Evolutionary conservation across 805 yeast species (phyloP).

Genomic region (Sugiyamaella chiloensis): DNA sequence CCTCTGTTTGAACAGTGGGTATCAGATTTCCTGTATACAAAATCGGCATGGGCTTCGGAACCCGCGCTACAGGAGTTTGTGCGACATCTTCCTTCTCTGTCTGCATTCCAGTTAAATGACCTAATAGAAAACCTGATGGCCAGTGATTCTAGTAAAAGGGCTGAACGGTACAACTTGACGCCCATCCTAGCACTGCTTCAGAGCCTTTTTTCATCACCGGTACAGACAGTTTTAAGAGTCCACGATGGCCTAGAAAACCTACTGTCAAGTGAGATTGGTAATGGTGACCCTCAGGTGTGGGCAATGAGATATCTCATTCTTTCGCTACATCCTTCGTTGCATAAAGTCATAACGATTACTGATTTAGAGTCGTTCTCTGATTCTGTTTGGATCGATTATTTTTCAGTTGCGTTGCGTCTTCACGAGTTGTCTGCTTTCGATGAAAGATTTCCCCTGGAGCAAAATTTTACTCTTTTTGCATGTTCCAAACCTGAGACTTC

Average conservation of each 20-base stretch:
- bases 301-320: constrained; percentile 14
- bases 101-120: background rate
- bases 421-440: constrained; percentile 11
- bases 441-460: constrained; percentile 7
- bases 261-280: background rate
- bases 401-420: constrained; percentile 14
- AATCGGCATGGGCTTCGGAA: background rate
- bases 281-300: constrained; percentile 8
- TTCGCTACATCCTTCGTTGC: constrained; percentile 10
- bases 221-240: background rate
- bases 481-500: background rate
- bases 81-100: background rate
- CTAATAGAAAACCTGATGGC: background rate
- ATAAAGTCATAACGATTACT: background rate
- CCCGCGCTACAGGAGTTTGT: background rate
- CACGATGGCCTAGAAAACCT: background rate
- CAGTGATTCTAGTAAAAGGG: background rate
- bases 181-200: background rate
- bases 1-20: background rate
- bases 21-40: background rate
- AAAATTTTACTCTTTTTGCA: background rate
- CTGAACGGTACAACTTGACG: background rate
- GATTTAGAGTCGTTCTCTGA: background rate
- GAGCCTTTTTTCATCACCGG: background rate
- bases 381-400: constrained; percentile 2